Evolutionary conservation across 2,329 filamentous ascomycete species (phyloP).

Genomic region (Hymenoscyphus infarciens): DNA sequence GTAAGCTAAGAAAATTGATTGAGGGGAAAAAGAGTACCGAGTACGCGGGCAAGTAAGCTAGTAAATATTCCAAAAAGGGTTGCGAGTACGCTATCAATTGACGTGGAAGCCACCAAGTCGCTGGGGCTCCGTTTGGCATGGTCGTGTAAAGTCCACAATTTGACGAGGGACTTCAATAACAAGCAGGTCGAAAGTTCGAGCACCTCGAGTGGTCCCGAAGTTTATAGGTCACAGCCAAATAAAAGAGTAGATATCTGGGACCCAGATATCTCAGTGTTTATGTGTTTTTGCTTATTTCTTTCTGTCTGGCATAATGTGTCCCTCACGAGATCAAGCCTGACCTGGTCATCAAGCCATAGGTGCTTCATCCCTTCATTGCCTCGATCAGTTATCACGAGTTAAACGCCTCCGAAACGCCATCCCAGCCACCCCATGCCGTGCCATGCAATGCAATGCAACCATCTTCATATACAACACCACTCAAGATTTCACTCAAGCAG

Average conservation of each 20-base stretch:
- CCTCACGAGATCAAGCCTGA: background rate
- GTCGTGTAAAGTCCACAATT: no score
- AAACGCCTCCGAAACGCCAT: constrained; percentile 26
- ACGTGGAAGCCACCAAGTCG: no score
- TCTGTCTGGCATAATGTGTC: constrained; percentile 1
- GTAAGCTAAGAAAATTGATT: no score
- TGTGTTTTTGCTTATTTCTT: constrained; percentile 11
- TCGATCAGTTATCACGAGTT: constrained; percentile 2
- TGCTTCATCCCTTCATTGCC: constrained; percentile 18
- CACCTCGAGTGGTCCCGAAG: no score
- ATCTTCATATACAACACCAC: constrained; percentile 15
- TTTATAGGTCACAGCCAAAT: no score
- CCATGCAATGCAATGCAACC: constrained; percentile 22
- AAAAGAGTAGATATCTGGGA: background rate
- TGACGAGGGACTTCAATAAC: no score
- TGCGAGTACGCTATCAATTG: no score
- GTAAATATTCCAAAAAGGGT: no score
- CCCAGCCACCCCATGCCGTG: constrained; percentile 21
- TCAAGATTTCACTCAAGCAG: constrained; percentile 45
- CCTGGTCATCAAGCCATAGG: background rate
- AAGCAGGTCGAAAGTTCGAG: no score
- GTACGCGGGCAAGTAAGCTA: no score
- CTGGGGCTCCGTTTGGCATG: no score
- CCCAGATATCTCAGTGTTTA: background rate
- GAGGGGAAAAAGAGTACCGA: no score